Percentiles rank a stretch among this genome's conserved stretches.
phyloP scores from a whole-genome alignment of 2,329 filamentous ascomycete genomes.

The Botryosphaeria dothidea region DNA sequence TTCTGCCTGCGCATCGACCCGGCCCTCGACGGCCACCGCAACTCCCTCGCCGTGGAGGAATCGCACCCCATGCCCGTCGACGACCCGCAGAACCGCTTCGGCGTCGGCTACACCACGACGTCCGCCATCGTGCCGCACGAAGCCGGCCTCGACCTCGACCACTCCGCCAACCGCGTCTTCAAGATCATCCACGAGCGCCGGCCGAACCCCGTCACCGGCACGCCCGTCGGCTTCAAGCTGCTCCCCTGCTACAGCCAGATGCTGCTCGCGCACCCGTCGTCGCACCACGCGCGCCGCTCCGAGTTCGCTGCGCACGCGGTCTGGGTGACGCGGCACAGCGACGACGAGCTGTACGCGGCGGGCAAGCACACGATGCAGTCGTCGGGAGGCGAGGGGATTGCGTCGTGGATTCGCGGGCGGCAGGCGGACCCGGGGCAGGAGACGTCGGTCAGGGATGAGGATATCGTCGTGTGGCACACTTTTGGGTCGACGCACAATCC shows the following conservation, averaged over 20 bases:
- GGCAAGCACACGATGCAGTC: conserved; percentile 31
- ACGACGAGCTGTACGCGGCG: conserved; percentile 29
- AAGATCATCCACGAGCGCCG: conserved; percentile 51
- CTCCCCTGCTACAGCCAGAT: conserved; percentile 35
- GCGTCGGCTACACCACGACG: neutral
- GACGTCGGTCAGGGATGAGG: conserved; percentile 23
- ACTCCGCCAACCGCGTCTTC: conserved; percentile 40
- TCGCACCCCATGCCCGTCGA: conserved; percentile 25
- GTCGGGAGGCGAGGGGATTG: neutral
- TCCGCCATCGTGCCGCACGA: conserved; percentile 21
- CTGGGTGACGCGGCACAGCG: conserved; percentile 30
- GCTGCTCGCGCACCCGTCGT: conserved; percentile 27
- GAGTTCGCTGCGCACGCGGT: conserved; percentile 29
- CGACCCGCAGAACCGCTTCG: conserved; percentile 10
- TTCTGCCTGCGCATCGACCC: conserved; percentile 48
- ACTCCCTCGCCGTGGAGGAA: conserved; percentile 34
- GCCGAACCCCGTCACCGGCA: conserved; percentile 51
- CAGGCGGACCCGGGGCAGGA: neutral
- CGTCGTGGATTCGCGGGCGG: neutral
- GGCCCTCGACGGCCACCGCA: conserved; percentile 40
- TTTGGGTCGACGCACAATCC: conserved; percentile 34
- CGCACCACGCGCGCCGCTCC: conserved; percentile 27
- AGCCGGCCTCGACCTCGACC: conserved; percentile 25
- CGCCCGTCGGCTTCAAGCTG: conserved; percentile 54
- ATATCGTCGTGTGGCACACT: conserved; percentile 33